Evolutionary conservation across 768 basidiomycete genomes (phyloP), one percentile per base, ranked within the genome.

Genomic region (Macrocybe gigantea): DNA sequence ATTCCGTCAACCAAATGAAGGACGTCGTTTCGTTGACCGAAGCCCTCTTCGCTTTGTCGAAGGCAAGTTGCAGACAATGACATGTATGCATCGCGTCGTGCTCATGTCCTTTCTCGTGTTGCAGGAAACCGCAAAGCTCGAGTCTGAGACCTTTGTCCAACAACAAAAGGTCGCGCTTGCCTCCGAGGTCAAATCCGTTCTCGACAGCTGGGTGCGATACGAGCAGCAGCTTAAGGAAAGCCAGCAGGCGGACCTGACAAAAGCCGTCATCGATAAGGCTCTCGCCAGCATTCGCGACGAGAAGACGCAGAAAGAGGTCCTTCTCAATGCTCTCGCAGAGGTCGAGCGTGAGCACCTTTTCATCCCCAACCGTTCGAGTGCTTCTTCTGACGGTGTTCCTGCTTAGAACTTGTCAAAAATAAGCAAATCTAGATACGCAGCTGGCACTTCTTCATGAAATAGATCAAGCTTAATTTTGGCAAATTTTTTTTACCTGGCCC

Each of bases 161-260:
- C 79, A 82, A 58, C 96, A 99, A 74, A 87, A 91, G 68, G 82
- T 85, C 50, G 83, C 80, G 38, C 72, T 98, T 61, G 83, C 93
- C 31, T 54, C 87, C 38, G 96, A 99, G 72, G 73, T 97, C 62
- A 98, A 97, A 73, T 59, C 85, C 31, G 94, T 98, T 36, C 82
- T 99, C 48, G 96, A 98, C 75, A 90, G 88, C 65, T 96, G 94
- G 94, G 95, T 93, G 49, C 88, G 96, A 64, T 93, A 84, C 70
- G 95, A 98, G 75, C 94, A 96, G 64, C 91, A 94, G 65, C 77
- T 82, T 63, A 93, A 96, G 77, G 94, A 99, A 76, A 87, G 80
- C 61, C 93, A 99, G 73, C 96, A 99, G 79, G 78, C 83, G 32
- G 88, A 91, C 44, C 83, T 99, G 49, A 86, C 93, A 54, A 83